Conservation (phyloP, 176 grass and related monocot genomes). For the Oryza officinalis region DNA sequence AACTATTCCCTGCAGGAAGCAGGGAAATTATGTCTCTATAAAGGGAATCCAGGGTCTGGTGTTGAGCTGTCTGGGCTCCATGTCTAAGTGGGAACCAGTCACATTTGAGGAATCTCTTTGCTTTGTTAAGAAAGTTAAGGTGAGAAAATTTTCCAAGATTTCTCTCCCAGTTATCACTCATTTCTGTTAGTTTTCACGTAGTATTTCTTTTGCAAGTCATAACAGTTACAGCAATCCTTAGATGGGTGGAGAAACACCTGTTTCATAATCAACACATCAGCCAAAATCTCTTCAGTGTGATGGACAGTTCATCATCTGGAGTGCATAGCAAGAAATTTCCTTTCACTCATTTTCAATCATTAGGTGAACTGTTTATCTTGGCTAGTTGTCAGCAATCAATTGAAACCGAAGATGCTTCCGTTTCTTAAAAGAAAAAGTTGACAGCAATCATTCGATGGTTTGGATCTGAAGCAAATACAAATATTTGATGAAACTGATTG, state of each 20-base stretch:
- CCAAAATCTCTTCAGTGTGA: not conserved
- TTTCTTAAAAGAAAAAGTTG: constrained; percentile 16
- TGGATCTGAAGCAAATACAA: constrained; percentile 22
- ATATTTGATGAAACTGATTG: not conserved
- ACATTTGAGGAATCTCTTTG: constrained; percentile 70
- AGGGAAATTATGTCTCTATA: constrained; percentile 39
- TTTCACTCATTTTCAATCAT: constrained; percentile 25
- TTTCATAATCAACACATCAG: not conserved
- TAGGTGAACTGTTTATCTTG: constrained; percentile 1
- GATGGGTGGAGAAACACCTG: not conserved
- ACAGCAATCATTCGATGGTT: constrained; percentile 8
- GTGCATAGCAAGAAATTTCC: constrained; percentile 23
- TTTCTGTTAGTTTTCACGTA: constrained; percentile 21
- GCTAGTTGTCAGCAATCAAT: constrained; percentile 28
- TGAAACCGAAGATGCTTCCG: not conserved
- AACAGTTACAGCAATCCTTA: not conserved
- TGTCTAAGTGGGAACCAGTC: constrained; percentile 52
- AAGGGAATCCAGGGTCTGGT: constrained; percentile 28
- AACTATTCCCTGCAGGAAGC: constrained; percentile 43
- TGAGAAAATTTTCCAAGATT: constrained; percentile 39
- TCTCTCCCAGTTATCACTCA: not conserved
- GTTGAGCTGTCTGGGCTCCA: constrained; percentile 31
- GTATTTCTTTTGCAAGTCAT: not conserved
- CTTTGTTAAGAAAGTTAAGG: constrained; percentile 73
- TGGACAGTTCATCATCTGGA: constrained; percentile 27